Percentiles rank a stretch among this genome's conserved stretches.
Evolutionary conservation across 257 asterid species (phyloP).

Genomic region (Capsicum baccatum): DNA sequence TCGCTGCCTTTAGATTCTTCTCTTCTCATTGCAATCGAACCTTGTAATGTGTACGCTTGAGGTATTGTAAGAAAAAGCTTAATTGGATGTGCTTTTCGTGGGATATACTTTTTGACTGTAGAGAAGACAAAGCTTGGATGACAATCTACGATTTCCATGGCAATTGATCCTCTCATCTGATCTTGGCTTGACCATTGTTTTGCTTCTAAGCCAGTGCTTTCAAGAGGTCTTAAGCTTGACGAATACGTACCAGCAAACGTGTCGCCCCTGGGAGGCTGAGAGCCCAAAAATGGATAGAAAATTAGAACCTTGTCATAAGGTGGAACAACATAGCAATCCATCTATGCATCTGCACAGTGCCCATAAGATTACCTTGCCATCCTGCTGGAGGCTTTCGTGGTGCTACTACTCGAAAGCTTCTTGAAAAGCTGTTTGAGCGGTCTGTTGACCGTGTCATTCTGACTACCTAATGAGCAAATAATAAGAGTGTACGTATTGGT

Average conservation of each 20-base stretch:
- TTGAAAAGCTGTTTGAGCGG: too few relatives aligned
- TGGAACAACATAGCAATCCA: background rate
- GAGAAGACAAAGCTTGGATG: background rate
- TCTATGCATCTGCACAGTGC: background rate
- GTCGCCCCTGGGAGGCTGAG: too few relatives aligned
- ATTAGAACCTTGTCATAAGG: background rate
- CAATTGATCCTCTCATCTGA: too few relatives aligned
- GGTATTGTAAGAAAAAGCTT: background rate
- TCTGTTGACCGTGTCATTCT: too few relatives aligned
- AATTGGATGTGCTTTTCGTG: constrained; percentile 25
- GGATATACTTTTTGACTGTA: background rate
- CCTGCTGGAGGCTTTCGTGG: background rate
- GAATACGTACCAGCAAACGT: background rate
- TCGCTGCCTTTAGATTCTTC: background rate
- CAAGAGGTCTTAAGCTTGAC: background rate
- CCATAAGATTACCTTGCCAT: background rate
- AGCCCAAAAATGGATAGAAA: background rate
- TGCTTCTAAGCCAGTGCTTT: too few relatives aligned
- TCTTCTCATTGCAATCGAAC: background rate
- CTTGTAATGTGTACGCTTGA: background rate
- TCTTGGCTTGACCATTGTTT: too few relatives aligned
- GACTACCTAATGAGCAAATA: too few relatives aligned
- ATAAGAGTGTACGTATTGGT: too few relatives aligned
- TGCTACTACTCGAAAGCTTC: too few relatives aligned
- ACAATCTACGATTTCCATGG: background rate